These are phyloP conservation scores for Penicillium argentinense DNA, from an alignment of 495 filamentous ascomycete genomes.

Conservation along the genomic window DNA sequence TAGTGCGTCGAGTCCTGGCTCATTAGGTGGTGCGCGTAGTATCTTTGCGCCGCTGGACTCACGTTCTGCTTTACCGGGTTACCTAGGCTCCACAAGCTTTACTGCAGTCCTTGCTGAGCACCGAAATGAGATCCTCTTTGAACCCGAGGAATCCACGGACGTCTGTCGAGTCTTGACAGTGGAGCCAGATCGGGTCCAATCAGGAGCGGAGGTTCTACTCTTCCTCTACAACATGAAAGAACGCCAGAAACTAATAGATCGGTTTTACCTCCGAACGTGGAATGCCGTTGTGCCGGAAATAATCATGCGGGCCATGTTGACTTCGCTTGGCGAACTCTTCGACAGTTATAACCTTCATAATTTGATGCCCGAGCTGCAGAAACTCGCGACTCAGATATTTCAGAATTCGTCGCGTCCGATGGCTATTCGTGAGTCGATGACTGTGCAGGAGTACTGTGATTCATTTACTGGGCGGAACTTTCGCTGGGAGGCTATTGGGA, in stretches of 20 bases:
- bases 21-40: constrained; percentile 22
- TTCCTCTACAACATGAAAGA: constrained; percentile 36
- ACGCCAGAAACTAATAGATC: constrained; percentile 26
- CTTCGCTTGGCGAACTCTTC: constrained; percentile 28
- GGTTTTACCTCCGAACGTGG: constrained; percentile 23
- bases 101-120: constrained; percentile 47
- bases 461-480: constrained; percentile 51
- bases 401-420: constrained; percentile 35
- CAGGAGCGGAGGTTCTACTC: constrained; percentile 43
- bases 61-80: constrained; percentile 36
- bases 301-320: constrained; percentile 29
- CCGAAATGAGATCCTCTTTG: constrained; percentile 35
- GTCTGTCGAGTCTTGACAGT: constrained; percentile 26
- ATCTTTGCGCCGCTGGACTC: constrained; percentile 26
- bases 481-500: constrained; percentile 60
- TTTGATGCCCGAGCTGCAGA: constrained; percentile 29
- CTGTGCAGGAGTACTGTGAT: constrained; percentile 33
- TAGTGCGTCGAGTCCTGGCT: constrained; percentile 31
- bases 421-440: constrained; percentile 28
- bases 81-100: constrained; percentile 52
- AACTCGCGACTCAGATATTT: constrained; percentile 31
- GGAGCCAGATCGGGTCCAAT: constrained; percentile 35
- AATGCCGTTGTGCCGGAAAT: constrained; percentile 23
- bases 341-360: constrained; percentile 22
- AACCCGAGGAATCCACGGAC: constrained; percentile 33